Conservation (phyloP, 1,284 basidiomycete species). For the Puccinia triticina region DNA sequence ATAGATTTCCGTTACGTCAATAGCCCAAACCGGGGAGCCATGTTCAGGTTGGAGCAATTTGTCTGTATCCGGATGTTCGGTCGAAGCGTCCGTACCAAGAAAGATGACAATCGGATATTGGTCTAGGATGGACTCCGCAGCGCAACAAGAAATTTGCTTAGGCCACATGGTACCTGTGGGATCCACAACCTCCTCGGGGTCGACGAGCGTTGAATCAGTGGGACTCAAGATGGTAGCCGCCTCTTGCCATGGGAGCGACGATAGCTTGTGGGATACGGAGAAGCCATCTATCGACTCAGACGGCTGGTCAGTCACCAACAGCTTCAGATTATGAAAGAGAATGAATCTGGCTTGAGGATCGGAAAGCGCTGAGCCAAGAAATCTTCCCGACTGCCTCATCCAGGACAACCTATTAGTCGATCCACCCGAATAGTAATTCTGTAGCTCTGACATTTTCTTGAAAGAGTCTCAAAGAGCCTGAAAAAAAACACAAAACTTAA, state of each 20-base stretch:
- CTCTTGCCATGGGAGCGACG: constrained; percentile 20
- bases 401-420: constrained; percentile 84
- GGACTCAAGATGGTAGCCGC: not conserved
- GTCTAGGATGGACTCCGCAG: not conserved
- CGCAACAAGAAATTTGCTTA: not conserved
- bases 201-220: not conserved
- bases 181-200: constrained; percentile 17
- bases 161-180: constrained; percentile 30
- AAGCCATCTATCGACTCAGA: not conserved
- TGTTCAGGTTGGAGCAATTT: constrained; percentile 10
- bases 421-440: constrained; percentile 74
- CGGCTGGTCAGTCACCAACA: constrained; percentile 63
- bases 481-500: not conserved
- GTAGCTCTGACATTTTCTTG: constrained; percentile 53
- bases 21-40: constrained; percentile 37
- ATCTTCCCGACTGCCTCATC: constrained; percentile 72
- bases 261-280: constrained; percentile 8
- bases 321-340: constrained; percentile 71
- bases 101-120: constrained; percentile 30
- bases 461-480: constrained; percentile 1
- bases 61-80: not conserved
- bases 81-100: constrained; percentile 20
- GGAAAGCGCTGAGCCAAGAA: constrained; percentile 71
- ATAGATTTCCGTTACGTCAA: constrained; percentile 13
- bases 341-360: constrained; percentile 72